These are phyloP conservation scores for Yamadazyma diospyri DNA, from an alignment of 1,139 yeast genomes.

Conservation along the genomic window DNA sequence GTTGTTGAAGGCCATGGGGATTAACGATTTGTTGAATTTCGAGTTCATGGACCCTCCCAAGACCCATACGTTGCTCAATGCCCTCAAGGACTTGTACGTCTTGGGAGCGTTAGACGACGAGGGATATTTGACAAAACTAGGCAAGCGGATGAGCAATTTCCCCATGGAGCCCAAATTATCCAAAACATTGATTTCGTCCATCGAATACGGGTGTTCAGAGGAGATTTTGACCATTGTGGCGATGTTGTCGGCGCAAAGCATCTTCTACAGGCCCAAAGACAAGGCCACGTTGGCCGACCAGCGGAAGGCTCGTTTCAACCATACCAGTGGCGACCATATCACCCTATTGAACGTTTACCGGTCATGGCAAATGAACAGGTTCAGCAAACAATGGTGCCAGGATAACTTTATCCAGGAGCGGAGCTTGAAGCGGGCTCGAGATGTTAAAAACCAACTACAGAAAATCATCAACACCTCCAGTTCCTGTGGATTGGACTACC, in stretches of 20 bases:
- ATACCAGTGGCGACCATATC: conserved; percentile 81
- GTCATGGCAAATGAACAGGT: conserved; percentile 67
- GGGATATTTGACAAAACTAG: conserved; percentile 71
- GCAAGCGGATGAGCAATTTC: conserved; percentile 83
- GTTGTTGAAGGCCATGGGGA: conserved; percentile 94
- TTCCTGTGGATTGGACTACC: conserved; percentile 64
- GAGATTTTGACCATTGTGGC: conserved; percentile 85
- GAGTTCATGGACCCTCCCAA: conserved; percentile 97
- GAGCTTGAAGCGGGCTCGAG: conserved; percentile 71
- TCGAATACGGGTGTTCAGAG: conserved; percentile 72
- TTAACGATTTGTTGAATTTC: conserved; percentile 71
- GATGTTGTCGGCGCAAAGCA: conserved; percentile 84
- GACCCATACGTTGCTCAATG: conserved; percentile 65
- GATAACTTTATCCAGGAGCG: conserved; percentile 81
- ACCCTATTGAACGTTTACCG: conserved; percentile 79
- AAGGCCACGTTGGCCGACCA: conserved; percentile 74
- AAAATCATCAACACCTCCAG: conserved; percentile 55
- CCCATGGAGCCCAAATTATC: conserved; percentile 96
- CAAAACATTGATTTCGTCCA: conserved; percentile 72
- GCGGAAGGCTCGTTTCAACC: conserved; percentile 69
- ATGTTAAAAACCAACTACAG: conserved; percentile 69
- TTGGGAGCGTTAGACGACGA: conserved; percentile 79
- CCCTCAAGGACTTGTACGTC: conserved; percentile 80
- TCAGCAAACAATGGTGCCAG: conserved; percentile 72
- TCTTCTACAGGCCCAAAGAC: conserved; percentile 82